phyloP scores from a whole-genome alignment of 129 eudicot genomes.

The Glebionis coronaria region DNA sequence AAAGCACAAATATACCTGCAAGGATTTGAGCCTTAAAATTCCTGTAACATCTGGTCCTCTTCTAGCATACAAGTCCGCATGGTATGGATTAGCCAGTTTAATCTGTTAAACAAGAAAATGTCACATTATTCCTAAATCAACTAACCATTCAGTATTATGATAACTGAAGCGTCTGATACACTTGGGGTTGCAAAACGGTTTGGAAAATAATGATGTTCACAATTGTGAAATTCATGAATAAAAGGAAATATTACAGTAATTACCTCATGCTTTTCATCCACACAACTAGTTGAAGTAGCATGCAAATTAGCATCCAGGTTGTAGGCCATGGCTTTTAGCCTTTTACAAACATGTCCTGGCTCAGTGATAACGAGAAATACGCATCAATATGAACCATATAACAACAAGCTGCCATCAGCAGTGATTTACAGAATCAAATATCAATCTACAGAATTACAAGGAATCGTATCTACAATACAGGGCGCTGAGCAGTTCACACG shows the following conservation, averaged over 20 bases:
- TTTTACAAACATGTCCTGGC: background rate
- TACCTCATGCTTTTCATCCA: background rate
- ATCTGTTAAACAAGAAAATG: too few relatives aligned
- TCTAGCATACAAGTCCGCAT: background rate
- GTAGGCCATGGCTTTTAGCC: background rate
- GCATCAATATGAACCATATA: conserved; percentile 5
- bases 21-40: background rate
- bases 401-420: conserved; percentile 1
- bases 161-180: background rate
- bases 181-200: background rate
- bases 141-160: too few relatives aligned
- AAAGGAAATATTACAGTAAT: background rate
- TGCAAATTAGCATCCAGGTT: background rate
- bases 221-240: too few relatives aligned
- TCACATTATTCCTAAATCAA: too few relatives aligned
- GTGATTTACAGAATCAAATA: background rate
- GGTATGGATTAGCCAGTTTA: too few relatives aligned
- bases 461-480: background rate
- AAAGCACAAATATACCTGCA: conserved; percentile 4
- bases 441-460: conserved; percentile 1
- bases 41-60: background rate
- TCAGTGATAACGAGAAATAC: background rate
- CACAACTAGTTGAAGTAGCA: background rate
- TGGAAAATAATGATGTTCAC: background rate
- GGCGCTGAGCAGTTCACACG: background rate